Base-by-base conservation (phyloP, 768 basidiomycete genomes). In the Phylloporus sp. region DNA sequence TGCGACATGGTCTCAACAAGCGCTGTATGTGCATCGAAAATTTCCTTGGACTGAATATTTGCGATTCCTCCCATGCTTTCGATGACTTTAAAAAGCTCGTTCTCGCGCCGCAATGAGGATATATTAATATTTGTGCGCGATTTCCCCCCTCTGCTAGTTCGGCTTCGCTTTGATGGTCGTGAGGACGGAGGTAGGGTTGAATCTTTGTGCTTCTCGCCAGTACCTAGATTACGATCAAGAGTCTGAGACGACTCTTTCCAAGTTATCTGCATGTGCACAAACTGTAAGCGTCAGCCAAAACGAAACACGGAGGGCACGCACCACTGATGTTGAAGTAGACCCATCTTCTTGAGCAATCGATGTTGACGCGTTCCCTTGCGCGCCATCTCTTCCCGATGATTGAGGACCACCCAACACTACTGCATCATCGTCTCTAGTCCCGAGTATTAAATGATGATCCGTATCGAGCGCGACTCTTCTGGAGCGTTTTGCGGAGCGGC, bases 61-160 rank as follows among this genome's bases (percentile, higher is more conserved):
- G 76, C 67, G 33, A 90, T 78, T 1, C 90, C 90, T 7, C 84
- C 84, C 42, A 76, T 66, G 20, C 70, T 73, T 46, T 81, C 74
- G n/a, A 91, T 65, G 18, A 87, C 75, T 24, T 77, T 80, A 44
- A 81, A 60, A 38, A 92, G 63, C 63, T 93, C 90, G 50, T 86
- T 88, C 68, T 92, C 88, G 18, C 90, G 79, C 4, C 87, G 80
- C 33, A 89, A 69, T 47, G 84, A 76, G 14, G 90, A 87, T 21
- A 92, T 78, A 53, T 91, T 93, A 38, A 79, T 71, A 51, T 75
- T 77, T 23, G 68, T 49, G 24, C 66, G 62, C 7, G 42, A 46
- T 29, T 49, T 55, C 14, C 41, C 46, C 9, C 49, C 24, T n/a
- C 41, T 44, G 15, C 42, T 43, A 7, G 50, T 45, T 26, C 64